These are phyloP conservation scores for Clarireedia paspali DNA, from an alignment of 2,329 filamentous ascomycete genomes.

Conservation along the genomic window DNA sequence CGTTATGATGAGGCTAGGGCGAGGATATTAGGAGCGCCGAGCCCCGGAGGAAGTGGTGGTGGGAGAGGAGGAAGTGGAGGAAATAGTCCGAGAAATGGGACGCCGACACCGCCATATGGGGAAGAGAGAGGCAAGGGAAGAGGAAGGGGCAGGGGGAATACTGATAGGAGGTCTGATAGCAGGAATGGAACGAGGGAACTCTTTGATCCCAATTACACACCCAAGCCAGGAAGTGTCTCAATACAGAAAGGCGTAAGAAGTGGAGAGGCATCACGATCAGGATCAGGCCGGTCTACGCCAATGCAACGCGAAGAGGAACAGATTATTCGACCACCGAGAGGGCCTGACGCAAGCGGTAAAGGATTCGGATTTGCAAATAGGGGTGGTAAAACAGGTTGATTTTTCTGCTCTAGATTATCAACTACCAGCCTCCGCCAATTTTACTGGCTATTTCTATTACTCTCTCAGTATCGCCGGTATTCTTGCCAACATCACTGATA, in stretches of 20 bases:
- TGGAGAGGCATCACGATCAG: slow-evolving; percentile 33
- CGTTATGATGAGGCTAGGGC: slow-evolving; percentile 85
- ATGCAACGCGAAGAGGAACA: slow-evolving; percentile 54
- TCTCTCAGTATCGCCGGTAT: slow-evolving; percentile 62
- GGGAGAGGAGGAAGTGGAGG: slow-evolving; percentile 6
- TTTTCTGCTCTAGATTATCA: slow-evolving; percentile 54
- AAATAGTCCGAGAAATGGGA: slow-evolving; percentile 51
- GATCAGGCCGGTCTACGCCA: slow-evolving; percentile 39
- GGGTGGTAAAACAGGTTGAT: slow-evolving; percentile 46
- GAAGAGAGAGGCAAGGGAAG: slow-evolving; percentile 41
- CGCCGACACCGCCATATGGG: slow-evolving; percentile 53
- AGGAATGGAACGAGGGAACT: slow-evolving; percentile 48
- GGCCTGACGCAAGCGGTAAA: slow-evolving; percentile 68
- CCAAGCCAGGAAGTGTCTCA: slow-evolving; percentile 49
- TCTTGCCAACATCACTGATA: slow-evolving; percentile 88
- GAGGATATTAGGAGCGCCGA: slow-evolving; percentile 72
- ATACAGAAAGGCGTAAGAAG: slow-evolving; percentile 34
- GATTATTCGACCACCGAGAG: slow-evolving; percentile 65
- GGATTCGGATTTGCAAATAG: slow-evolving; percentile 69
- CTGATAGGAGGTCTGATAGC: slow-evolving; percentile 24
- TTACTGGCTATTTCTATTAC: slow-evolving; percentile 86
- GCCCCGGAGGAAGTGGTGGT: not conserved
- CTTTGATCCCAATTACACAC: slow-evolving; percentile 67
- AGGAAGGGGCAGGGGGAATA: slow-evolving; percentile 35
- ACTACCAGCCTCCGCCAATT: slow-evolving; percentile 94